Base-by-base conservation (phyloP, 495 filamentous ascomycete genomes). In the Aspergillus carlsbadensis region DNA sequence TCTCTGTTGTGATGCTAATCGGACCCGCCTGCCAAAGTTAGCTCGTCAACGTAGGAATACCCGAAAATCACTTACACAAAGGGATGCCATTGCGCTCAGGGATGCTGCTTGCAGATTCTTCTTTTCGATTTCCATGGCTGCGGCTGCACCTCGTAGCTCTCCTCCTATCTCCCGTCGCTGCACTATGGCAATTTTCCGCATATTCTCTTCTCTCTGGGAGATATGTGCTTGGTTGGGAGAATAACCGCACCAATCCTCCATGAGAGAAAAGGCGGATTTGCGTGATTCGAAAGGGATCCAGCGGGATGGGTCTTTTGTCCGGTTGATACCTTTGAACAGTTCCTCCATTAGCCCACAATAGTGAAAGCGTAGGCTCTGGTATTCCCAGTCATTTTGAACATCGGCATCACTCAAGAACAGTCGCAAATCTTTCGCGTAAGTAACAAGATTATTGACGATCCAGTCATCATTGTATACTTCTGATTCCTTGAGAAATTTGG, bases 191-290 rank as follows among this genome's bases (percentile, higher is more conserved):
- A 87, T 88, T 61, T 91, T 87, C 56, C 89, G 78, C 89, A 97
- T 95, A 42, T 80, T 87, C 51, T 96, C 88, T 76, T 97, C 94
- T 52, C 91, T 79, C 54, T 89, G 84, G 14, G 85, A 83, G 34
- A 96, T 90, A 54, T 92, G 88, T 31, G 75, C 72, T 64, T 92
- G 92, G 67, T 97, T 96, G 6, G 94, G 91, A 0, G 94, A 96
- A 68, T 94, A 95, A 0, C 95, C 94, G 73, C 95, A 98, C 94
- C 94, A 98, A 53, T 98, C 93, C 67, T 98, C 93, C 92, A 98
- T 98, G 31, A 98, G 72, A 5, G 92, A 86, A 65, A 98, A 98
- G 6, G 92, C 85, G 10, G 94, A 96, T 64, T 96, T 92, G 21
- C 94, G 79, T 0, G 91, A 88, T 66, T 97, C 94, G 59, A 98